Evolutionary conservation across 2,329 filamentous ascomycete species (phyloP).

Genomic region (Fusarium humuli): DNA sequence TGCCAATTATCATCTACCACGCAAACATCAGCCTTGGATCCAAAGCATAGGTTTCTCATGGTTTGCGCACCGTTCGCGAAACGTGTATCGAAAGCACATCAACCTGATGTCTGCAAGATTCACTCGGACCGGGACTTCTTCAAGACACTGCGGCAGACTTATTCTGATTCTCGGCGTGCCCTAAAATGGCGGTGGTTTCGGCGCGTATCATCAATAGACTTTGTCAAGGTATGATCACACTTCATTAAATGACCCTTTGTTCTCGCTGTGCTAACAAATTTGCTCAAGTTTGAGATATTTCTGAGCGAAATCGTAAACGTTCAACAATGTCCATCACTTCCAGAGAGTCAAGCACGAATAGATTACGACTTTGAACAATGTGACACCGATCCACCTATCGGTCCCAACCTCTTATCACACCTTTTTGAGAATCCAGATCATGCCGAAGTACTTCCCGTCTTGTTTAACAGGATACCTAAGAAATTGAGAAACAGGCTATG

Average conservation of each 20-base stretch:
- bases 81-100: constrained; percentile 4
- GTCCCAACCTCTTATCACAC: constrained; percentile 3
- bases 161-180: neutral
- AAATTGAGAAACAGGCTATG: neutral
- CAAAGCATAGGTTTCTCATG: constrained; percentile 8
- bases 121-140: constrained; percentile 19
- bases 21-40: neutral
- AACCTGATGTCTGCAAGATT: constrained; percentile 22
- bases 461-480: constrained; percentile 13
- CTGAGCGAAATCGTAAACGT: neutral
- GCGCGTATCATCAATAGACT: neutral
- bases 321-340: neutral
- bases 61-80: constrained; percentile 13
- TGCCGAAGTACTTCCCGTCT: neutral
- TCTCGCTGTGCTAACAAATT: neutral
- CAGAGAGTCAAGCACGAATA: neutral
- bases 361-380: constrained; percentile 18
- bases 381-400: constrained; percentile 16
- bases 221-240: constrained; percentile 14
- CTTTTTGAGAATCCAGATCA: constrained; percentile 22
- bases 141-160: neutral
- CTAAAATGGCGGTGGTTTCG: constrained; percentile 1
- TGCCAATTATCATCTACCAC: neutral
- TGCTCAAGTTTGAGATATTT: neutral
- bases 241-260: too few relatives aligned